phyloP scores from a whole-genome alignment of 352 stramenopile genomes.

The Pythium rishiriense region DNA sequence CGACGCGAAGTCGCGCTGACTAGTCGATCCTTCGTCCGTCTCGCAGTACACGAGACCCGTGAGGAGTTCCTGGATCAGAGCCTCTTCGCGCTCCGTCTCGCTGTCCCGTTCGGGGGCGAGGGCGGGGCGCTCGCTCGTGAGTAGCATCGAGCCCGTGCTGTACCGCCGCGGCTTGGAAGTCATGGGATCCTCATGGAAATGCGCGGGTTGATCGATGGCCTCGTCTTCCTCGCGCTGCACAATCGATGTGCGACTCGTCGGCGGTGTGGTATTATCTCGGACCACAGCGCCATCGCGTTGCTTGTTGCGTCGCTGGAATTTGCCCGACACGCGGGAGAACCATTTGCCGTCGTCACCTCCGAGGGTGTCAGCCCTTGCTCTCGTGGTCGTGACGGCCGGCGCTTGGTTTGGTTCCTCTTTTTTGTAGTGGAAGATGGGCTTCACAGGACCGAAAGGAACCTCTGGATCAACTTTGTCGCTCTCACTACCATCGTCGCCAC shows the following conservation, averaged over 20 bases:
- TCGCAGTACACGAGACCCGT: slow-evolving; percentile 4
- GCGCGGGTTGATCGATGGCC: not conserved
- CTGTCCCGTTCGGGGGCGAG: slow-evolving; percentile 3
- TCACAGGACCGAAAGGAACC: not conserved
- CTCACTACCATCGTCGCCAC: not conserved
- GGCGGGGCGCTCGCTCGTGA: slow-evolving; percentile 1
- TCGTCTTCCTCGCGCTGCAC: not conserved
- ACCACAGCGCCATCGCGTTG: not conserved
- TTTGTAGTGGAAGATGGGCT: slow-evolving; percentile 20
- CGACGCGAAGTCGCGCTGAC: not conserved
- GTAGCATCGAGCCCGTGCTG: slow-evolving; percentile 19
- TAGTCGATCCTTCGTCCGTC: slow-evolving; percentile 3
- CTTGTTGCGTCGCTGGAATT: slow-evolving; percentile 1
- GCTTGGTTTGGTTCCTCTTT: not conserved
- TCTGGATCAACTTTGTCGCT: not conserved
- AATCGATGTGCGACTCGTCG: not conserved
- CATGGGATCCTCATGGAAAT: slow-evolving; percentile 4
- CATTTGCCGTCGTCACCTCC: not conserved
- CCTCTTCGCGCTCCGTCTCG: slow-evolving; percentile 14
- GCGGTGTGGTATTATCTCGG: not conserved
- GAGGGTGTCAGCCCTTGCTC: not conserved
- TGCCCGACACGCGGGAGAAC: slow-evolving; percentile 10
- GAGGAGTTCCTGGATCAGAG: slow-evolving; percentile 17
- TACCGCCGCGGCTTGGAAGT: slow-evolving; percentile 9
- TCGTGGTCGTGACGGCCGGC: not conserved